Conservation (phyloP, 2,329 filamentous ascomycete genomes). For the Colletotrichum sp. region DNA sequence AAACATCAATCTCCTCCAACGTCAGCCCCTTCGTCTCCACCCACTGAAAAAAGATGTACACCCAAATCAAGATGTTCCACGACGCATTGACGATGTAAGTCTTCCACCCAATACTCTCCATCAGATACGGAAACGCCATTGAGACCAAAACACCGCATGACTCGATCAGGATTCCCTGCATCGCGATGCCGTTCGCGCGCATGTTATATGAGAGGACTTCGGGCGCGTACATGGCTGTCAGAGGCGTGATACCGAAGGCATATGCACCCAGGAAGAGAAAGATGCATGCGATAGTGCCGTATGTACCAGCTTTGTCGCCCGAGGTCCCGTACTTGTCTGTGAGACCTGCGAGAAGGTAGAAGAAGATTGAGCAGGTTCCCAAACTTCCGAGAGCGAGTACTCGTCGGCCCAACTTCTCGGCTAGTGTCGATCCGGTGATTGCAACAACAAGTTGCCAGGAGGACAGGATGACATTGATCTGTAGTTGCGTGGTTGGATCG, state of each 20-base stretch:
- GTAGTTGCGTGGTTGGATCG: constrained; percentile 19
- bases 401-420: constrained; percentile 4
- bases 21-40: constrained; percentile 30
- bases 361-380: neutral
- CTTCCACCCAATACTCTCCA: constrained; percentile 23
- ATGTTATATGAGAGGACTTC: constrained; percentile 21
- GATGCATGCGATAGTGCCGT: constrained; percentile 18
- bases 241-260: constrained; percentile 11
- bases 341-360: neutral
- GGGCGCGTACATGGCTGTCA: constrained; percentile 15
- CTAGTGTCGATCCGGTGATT: neutral
- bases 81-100: constrained; percentile 22
- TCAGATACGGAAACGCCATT: constrained; percentile 12
- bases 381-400: neutral
- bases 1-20: constrained; percentile 22
- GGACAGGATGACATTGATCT: constrained; percentile 24
- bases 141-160: constrained; percentile 9
- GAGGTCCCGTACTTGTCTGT: neutral
- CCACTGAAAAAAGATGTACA: constrained; percentile 26
- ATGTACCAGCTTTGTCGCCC: constrained; percentile 14
- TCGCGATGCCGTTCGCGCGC: constrained; percentile 20
- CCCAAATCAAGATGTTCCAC: constrained; percentile 18
- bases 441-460: constrained; percentile 24
- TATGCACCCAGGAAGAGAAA: constrained; percentile 17
- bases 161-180: constrained; percentile 14